Evolutionary conservation across 2,329 filamentous ascomycete genomes (phyloP).

Genomic region (Microdochium trichocladiopsis): DNA sequence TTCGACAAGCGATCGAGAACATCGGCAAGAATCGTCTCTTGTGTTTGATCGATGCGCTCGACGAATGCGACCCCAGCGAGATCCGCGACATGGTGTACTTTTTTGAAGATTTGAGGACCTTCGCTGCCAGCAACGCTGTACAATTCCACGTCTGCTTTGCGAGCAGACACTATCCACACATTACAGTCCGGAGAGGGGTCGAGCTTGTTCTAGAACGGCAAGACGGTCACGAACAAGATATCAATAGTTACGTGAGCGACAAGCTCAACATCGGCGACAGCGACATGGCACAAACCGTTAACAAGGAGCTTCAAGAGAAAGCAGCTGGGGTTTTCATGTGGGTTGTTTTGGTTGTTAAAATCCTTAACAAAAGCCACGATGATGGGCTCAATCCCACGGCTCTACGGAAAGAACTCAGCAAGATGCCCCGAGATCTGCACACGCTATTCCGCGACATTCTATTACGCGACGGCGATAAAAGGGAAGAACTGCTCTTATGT

Average conservation of each 20-base stretch:
- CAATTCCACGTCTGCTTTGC: constrained; percentile 27
- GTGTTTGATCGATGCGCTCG: constrained; percentile 12
- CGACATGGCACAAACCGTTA: constrained; percentile 14
- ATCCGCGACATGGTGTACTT: constrained; percentile 10
- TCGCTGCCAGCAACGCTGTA: not conserved
- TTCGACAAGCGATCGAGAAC: constrained; percentile 2
- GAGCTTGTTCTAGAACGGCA: constrained; percentile 25
- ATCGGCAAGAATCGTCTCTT: constrained; percentile 2
- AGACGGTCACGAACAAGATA: constrained; percentile 20
- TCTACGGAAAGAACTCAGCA: constrained; percentile 22
- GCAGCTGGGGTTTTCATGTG: constrained; percentile 37
- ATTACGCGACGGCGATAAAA: constrained; percentile 19
- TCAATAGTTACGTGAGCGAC: constrained; percentile 22
- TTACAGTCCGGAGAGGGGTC: constrained; percentile 20
- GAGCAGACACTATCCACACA: constrained; percentile 34
- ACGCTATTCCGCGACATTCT: constrained; percentile 33
- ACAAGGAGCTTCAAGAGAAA: constrained; percentile 22
- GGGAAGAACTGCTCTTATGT: constrained; percentile 20
- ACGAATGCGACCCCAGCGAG: constrained; percentile 11
- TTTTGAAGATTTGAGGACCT: constrained; percentile 2
- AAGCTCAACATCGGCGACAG: constrained; percentile 16
- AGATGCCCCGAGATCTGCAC: constrained; percentile 28
- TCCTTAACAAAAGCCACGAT: constrained; percentile 32
- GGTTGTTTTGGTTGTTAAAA: constrained; percentile 33
- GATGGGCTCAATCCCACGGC: constrained; percentile 17